phyloP scores from a whole-genome alignment of 1,284 basidiomycete genomes.

The Xerocomus nothofagi region DNA sequence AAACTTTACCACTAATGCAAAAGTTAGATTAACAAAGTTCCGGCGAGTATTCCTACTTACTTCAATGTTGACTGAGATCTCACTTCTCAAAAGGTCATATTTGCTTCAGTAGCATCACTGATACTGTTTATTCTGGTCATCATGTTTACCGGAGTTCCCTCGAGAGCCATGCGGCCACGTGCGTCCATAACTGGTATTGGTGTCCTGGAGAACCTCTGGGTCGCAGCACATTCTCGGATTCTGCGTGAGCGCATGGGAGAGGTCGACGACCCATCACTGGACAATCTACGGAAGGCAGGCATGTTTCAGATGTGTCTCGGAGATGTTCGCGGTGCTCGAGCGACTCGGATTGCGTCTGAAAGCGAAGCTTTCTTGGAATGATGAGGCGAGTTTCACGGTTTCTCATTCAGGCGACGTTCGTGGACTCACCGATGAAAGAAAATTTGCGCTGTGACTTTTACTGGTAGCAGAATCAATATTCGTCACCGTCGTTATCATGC shows the following conservation, averaged over 20 bases:
- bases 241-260: conserved; percentile 4
- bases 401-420: too few species aligned
- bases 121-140: background rate
- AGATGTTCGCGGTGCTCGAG: background rate
- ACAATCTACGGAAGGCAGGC: conserved; percentile 4
- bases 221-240: conserved; percentile 4
- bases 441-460: too few species aligned
- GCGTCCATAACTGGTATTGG: conserved; percentile 1
- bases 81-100: background rate
- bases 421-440: too few species aligned
- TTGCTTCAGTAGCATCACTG: conserved; percentile 13
- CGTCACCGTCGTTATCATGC: too few species aligned
- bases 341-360: too few species aligned
- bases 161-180: background rate
- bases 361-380: too few species aligned
- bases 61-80: too few species aligned
- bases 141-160: background rate
- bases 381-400: too few species aligned
- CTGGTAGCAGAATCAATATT: too few species aligned
- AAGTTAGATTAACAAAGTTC: conserved; percentile 6
- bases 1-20: background rate
- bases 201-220: conserved; percentile 14
- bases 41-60: conserved; percentile 5
- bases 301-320: conserved; percentile 13
- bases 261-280: background rate